These are phyloP conservation scores for Calcarisporium arbuscula DNA, from an alignment of 2,329 filamentous ascomycete genomes.

Conservation along the genomic window DNA sequence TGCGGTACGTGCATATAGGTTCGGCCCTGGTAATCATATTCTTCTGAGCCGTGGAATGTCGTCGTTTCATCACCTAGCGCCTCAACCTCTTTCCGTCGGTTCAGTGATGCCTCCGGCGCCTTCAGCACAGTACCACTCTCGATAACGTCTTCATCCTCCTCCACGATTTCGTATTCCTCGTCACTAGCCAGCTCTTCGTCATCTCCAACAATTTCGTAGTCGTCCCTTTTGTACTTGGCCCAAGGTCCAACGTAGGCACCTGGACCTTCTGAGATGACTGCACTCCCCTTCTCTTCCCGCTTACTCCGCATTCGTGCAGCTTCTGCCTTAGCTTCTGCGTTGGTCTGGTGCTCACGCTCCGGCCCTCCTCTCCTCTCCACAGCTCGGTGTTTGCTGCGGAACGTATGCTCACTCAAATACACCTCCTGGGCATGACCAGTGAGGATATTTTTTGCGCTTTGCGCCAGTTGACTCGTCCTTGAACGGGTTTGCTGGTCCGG, in stretches of 20 bases:
- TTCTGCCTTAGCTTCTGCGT: conserved; percentile 60
- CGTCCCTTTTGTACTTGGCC: conserved; percentile 72
- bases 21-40: conserved; percentile 89
- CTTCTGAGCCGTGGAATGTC: conserved; percentile 74
- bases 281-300: conserved; percentile 78
- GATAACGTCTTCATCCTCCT: conserved; percentile 63
- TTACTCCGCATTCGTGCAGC: conserved; percentile 63
- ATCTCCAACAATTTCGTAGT: conserved; percentile 68
- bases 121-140: conserved; percentile 56
- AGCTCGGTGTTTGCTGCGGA: conserved; percentile 79
- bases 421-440: conserved; percentile 87
- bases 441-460: conserved; percentile 74
- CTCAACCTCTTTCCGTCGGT: conserved; percentile 51
- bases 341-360: conserved; percentile 48
- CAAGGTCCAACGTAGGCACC: conserved; percentile 90
- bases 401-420: conserved; percentile 83
- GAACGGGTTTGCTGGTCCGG: conserved; percentile 72
- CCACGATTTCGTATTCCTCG: conserved; percentile 71
- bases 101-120: conserved; percentile 48
- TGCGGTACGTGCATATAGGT: conserved; percentile 98
- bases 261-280: conserved; percentile 77
- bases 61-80: conserved; percentile 68
- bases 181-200: conserved; percentile 71
- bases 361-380: conserved; percentile 62
- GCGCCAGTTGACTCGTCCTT: conserved; percentile 52